These are phyloP conservation scores for Calonectria montana DNA, from an alignment of 2,329 filamentous ascomycete genomes.

Conservation along the genomic window DNA sequence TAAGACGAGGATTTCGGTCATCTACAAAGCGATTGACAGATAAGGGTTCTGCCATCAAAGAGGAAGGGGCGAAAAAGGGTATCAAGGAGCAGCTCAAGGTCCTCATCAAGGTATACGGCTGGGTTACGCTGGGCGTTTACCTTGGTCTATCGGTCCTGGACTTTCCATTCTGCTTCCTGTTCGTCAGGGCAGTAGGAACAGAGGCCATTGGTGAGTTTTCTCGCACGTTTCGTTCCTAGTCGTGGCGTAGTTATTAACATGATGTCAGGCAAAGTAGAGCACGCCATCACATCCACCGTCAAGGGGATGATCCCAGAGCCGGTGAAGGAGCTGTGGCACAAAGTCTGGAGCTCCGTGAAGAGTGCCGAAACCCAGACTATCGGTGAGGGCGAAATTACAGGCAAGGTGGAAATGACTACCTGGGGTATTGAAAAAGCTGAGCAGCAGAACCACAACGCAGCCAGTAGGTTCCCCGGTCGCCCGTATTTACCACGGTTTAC, in stretches of 20 bases:
- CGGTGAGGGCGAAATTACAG: slow-evolving; percentile 56
- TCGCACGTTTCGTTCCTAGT: background rate
- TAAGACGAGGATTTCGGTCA: slow-evolving; percentile 50
- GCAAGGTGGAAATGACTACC: slow-evolving; percentile 62
- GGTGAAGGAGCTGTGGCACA: slow-evolving; percentile 64
- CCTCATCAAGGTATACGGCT: slow-evolving; percentile 92
- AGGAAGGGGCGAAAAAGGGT: slow-evolving; percentile 52
- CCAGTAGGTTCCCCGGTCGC: slow-evolving; percentile 71
- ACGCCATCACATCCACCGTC: slow-evolving; percentile 71
- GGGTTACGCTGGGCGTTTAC: slow-evolving; percentile 94
- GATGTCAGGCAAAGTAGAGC: slow-evolving; percentile 68
- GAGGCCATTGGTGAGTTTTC: slow-evolving; percentile 79
- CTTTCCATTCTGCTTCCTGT: slow-evolving; percentile 94
- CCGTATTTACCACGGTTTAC: slow-evolving; percentile 11
- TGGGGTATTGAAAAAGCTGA: slow-evolving; percentile 75
- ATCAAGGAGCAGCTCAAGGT: slow-evolving; percentile 81
- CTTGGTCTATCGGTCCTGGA: slow-evolving; percentile 84
- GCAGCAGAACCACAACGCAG: slow-evolving; percentile 70
- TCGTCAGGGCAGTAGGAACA: slow-evolving; percentile 84
- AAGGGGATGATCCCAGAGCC: slow-evolving; percentile 70
- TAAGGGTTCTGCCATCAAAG: slow-evolving; percentile 34
- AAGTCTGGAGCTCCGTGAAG: slow-evolving; percentile 61
- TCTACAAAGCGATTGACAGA: slow-evolving; percentile 47
- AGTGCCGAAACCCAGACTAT: slow-evolving; percentile 56
- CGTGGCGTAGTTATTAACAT: slow-evolving; percentile 26